These are phyloP conservation scores for Coemansia sp. DNA, from an alignment of 192 early-diverging fungal species.

Conservation along the genomic window DNA sequence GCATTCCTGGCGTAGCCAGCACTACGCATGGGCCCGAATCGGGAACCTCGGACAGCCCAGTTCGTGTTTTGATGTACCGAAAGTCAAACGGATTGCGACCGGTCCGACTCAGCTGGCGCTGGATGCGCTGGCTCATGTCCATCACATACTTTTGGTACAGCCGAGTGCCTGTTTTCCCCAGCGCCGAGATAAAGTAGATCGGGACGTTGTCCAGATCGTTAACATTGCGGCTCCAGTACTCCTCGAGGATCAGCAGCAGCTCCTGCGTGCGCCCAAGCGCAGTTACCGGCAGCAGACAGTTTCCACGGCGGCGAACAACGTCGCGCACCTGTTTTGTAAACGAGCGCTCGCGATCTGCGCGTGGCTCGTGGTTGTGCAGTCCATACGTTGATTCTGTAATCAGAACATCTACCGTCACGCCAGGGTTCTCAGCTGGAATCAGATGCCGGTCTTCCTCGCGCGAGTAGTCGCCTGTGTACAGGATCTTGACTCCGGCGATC, in stretches of 20 bases:
- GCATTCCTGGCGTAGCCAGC: slow-evolving; percentile 97
- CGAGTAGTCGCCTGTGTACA: slow-evolving; percentile 99
- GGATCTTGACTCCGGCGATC: slow-evolving; percentile 81
- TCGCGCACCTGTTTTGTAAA: slow-evolving; percentile 85
- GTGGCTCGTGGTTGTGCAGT: slow-evolving; percentile 92
- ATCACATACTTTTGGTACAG: slow-evolving; percentile 97
- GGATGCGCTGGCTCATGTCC: slow-evolving; percentile 96
- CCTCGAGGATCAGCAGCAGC: slow-evolving; percentile 92
- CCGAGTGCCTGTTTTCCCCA: slow-evolving; percentile 97
- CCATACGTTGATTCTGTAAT: slow-evolving; percentile 97
- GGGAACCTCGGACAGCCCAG: slow-evolving; percentile 83
- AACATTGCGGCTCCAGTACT: slow-evolving; percentile 91
- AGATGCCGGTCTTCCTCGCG: slow-evolving; percentile 98
- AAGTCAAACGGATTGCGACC: slow-evolving; percentile 94
- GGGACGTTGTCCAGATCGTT: slow-evolving; percentile 82
- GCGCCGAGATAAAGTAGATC: slow-evolving; percentile 89
- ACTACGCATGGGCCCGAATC: slow-evolving; percentile 97
- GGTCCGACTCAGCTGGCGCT: slow-evolving; percentile 73
- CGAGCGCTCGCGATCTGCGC: slow-evolving; percentile 84
- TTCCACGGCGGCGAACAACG: slow-evolving; percentile 79
- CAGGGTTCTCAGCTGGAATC: slow-evolving; percentile 92
- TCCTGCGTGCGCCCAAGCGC: slow-evolving; percentile 98
- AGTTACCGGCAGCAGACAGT: slow-evolving; percentile 94
- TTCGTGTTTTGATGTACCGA: slow-evolving; percentile 89
- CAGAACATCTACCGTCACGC: slow-evolving; percentile 81